Evolutionary conservation across 2,329 filamentous ascomycete species (phyloP).

Genomic region (Xylariaceae sp.): DNA sequence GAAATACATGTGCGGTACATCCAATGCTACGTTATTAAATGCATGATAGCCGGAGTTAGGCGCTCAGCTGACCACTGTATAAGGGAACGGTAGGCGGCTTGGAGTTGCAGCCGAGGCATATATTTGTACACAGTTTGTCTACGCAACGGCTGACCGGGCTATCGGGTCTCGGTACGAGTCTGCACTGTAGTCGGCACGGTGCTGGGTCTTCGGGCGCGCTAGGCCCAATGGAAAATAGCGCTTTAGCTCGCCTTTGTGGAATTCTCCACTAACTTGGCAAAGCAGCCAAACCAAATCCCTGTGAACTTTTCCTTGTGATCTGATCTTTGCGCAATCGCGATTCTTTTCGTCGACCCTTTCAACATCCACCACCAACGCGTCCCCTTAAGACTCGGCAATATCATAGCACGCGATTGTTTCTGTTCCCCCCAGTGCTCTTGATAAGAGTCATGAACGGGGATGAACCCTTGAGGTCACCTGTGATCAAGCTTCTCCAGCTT

Average conservation of each 20-base stretch:
- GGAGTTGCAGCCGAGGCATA: too few relatives aligned
- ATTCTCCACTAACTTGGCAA: conserved; percentile 6
- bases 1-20: too few relatives aligned
- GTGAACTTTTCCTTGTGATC: conserved; percentile 17
- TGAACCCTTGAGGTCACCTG: conserved; percentile 8
- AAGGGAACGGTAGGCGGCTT: too few relatives aligned
- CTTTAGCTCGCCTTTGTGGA: conserved; percentile 10
- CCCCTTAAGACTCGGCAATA: neutral
- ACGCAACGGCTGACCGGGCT: too few relatives aligned
- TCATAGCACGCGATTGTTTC: neutral
- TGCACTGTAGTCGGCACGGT: too few relatives aligned
- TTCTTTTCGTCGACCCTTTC: conserved; percentile 4
- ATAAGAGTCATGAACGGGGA: conserved; percentile 11
- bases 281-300: conserved; percentile 1
- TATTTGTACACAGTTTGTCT: too few relatives aligned
- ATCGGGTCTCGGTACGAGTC: too few relatives aligned
- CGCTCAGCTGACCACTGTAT: too few relatives aligned
- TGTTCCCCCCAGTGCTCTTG: neutral
- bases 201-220: conserved; percentile 3
- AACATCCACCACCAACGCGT: neutral
- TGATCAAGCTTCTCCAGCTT: conserved; percentile 17
- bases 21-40: too few relatives aligned
- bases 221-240: conserved; percentile 5
- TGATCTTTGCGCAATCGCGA: conserved; percentile 8
- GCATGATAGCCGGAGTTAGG: too few relatives aligned